Conservation (phyloP, 2,329 filamentous ascomycete species). For the Fusarium hostae region DNA sequence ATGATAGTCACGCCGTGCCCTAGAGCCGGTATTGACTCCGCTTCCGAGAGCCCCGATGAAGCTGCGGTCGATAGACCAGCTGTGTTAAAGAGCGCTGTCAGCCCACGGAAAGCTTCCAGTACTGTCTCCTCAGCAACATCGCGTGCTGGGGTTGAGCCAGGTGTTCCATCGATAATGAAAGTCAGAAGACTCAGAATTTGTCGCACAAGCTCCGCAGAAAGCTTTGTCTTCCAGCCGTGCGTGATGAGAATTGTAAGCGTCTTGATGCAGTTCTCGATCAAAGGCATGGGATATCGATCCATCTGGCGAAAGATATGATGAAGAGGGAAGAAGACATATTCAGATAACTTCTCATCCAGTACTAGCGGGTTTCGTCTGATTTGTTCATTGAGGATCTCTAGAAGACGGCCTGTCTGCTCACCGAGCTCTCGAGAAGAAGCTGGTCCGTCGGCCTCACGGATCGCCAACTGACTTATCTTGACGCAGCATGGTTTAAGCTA, state of each 20-base stretch:
- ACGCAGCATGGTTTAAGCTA: conserved; percentile 73
- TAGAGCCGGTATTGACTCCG: conserved; percentile 77
- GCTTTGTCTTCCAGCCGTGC: conserved; percentile 80
- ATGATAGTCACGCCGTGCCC: conserved; percentile 86
- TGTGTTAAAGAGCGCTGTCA: conserved; percentile 72
- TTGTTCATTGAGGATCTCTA: conserved; percentile 59
- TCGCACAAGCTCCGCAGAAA: conserved; percentile 78
- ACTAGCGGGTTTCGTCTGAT: conserved; percentile 56
- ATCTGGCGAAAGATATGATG: conserved; percentile 86
- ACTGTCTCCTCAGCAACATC: conserved; percentile 77
- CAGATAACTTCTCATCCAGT: conserved; percentile 84
- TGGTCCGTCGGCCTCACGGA: conserved; percentile 58
- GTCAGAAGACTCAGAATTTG: conserved; percentile 88
- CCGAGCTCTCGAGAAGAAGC: conserved; percentile 57
- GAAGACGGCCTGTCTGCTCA: conserved; percentile 58
- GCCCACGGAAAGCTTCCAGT: conserved; percentile 74
- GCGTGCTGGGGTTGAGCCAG: conserved; percentile 60
- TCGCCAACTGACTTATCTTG: conserved; percentile 66
- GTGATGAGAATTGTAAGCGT: conserved; percentile 79
- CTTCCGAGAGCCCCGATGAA: conserved; percentile 62
- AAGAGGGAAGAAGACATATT: conserved; percentile 95
- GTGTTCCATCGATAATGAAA: conserved; percentile 80
- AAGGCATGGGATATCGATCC: conserved; percentile 74
- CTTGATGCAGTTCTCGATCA: conserved; percentile 80
- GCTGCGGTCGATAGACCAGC: conserved; percentile 62